Conservation (phyloP, 2,329 filamentous ascomycete genomes). For the Tetracladium maxilliforme region DNA sequence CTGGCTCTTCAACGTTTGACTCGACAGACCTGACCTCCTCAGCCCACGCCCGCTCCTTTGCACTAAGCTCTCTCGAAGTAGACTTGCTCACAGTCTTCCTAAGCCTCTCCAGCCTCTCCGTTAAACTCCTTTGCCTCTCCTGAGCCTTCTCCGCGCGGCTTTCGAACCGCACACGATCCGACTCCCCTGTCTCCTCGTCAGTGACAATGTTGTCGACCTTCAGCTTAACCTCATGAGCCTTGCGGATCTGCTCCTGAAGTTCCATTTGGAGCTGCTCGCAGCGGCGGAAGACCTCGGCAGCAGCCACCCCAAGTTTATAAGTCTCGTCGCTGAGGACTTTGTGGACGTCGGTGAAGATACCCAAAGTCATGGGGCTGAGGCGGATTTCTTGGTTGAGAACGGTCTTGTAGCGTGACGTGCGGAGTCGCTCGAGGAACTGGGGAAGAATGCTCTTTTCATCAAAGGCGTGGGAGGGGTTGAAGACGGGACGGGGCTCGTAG, state of each 20-base stretch:
- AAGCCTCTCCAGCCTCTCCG: constrained; percentile 43
- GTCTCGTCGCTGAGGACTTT: constrained; percentile 58
- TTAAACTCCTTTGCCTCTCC: constrained; percentile 39
- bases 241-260: constrained; percentile 50
- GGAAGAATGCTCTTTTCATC: constrained; percentile 41
- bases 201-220: constrained; percentile 55
- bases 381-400: constrained; percentile 52
- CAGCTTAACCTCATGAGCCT: constrained; percentile 48
- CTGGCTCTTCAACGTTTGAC: constrained; percentile 13
- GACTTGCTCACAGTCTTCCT: constrained; percentile 32
- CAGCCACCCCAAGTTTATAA: constrained; percentile 50
- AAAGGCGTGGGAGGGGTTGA: constrained; percentile 47
- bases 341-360: constrained; percentile 59
- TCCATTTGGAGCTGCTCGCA: constrained; percentile 56
- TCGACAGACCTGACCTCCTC: constrained; percentile 34
- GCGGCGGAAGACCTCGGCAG: constrained; percentile 57
- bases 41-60: constrained; percentile 44
- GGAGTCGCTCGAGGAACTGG: constrained; percentile 35
- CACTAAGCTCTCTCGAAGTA: constrained; percentile 37
- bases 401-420: constrained; percentile 44
- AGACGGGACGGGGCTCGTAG: constrained; percentile 50
- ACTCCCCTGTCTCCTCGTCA: constrained; percentile 36
- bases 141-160: constrained; percentile 38
- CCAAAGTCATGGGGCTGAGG: constrained; percentile 55
- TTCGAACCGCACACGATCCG: constrained; percentile 40